Base-by-base conservation (phyloP, 1,139 yeast species). In the Yarrowia galli region DNA sequence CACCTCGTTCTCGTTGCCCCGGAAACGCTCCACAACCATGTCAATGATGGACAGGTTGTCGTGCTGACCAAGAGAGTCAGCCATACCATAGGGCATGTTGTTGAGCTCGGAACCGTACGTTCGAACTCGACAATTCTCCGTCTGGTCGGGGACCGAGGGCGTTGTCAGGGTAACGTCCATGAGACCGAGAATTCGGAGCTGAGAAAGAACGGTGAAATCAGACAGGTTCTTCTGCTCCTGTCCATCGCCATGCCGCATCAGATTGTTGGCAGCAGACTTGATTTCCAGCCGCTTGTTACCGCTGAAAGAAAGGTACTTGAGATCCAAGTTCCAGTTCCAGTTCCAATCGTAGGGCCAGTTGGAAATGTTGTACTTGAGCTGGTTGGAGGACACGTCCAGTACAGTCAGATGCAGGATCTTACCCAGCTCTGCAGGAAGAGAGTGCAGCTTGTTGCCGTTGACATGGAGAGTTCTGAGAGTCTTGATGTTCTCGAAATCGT, bases 271-370 rank as follows among this genome's bases (percentile, higher is more conserved):
- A 70, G 84, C 83, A 68, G 87, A 89, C 74, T 88, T 88, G 73
- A 95, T 92, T 75, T 95, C 99, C 71, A 96, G 87, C 71, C 98
- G 84, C 75, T 90, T 89, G 76, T 96, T 96, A 53, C 98, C 98
- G 0, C 97, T 91, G 71, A 96, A 88, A 76, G 93, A 95, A 75
- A 96, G 84, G 74, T 90, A 92, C 72, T 83, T 86, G 76, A 96
- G 82, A 61, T 88, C 87, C 68, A 84, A 81, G 75, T 95, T 96
- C 82, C 88, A 88, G 74, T 90, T 89, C 99, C 99, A 96, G 77
- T 92, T 95, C 98, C 98, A 95, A 77, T 95, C 99, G 75, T 92
- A 93, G 9, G 96, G 96, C 86, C 93, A 91, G 76, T 95, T 95
- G 16, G 96, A 89, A 69, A 95, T 92, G 73, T 96, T 95, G 78